Evolutionary conservation across 306 rosid genomes (phyloP).

Genomic region (Prosopis cineraria): DNA sequence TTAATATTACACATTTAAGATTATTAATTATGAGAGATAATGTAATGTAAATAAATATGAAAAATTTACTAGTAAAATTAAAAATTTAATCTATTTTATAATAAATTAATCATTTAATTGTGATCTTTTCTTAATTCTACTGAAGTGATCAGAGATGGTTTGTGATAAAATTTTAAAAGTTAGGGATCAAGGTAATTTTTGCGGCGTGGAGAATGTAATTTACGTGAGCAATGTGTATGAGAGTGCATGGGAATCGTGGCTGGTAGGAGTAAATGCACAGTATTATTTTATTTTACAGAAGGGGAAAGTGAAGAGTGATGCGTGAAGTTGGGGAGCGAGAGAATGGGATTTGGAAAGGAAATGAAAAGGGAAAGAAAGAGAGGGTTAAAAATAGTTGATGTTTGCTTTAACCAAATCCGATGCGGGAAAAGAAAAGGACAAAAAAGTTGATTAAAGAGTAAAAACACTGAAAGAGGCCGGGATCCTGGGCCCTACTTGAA

Average conservation of each 20-base stretch:
- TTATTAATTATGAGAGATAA: too few relatives aligned
- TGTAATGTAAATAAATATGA: too few relatives aligned
- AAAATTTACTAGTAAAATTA: too few relatives aligned
- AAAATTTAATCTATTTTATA: too few relatives aligned
- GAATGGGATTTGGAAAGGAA: neutral
- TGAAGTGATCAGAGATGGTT: too few relatives aligned
- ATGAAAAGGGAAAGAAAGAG: neutral
- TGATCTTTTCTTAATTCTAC: too few relatives aligned
- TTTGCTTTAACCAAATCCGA: conserved; percentile 45
- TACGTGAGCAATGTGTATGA: neutral
- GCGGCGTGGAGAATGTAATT: too few relatives aligned
- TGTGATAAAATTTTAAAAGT: too few relatives aligned
- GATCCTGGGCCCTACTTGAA: conserved; percentile 35
- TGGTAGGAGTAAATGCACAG: neutral
- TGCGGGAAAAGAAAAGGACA: conserved; percentile 44
- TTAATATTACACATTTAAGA: too few relatives aligned
- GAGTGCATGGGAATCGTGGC: neutral
- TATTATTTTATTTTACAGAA: too few relatives aligned
- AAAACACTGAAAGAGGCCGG: conserved; percentile 3
- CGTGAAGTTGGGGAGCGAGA: neutral
- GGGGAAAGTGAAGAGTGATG: neutral
- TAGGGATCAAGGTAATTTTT: too few relatives aligned
- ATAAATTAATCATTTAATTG: too few relatives aligned
- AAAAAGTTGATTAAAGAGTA: conserved; percentile 29
- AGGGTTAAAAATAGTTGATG: neutral